Conservation (phyloP, 805 yeast genomes). For the Myxozyma melibiosi region DNA sequence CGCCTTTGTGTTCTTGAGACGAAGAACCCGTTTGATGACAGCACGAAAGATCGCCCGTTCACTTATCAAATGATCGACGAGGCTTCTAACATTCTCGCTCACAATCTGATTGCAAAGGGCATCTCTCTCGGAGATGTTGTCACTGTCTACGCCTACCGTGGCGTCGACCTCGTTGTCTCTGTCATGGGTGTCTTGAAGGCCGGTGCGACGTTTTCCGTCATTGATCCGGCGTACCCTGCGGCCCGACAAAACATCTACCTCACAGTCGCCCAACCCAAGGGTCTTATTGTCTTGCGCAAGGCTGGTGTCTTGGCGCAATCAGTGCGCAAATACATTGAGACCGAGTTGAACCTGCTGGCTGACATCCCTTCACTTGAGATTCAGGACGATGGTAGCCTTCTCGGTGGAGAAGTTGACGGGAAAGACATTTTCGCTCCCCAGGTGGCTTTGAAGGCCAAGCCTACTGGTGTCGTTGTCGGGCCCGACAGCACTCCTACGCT, state of each 20-base stretch:
- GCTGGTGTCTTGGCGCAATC: slow-evolving; percentile 81
- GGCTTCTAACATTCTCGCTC: slow-evolving; percentile 91
- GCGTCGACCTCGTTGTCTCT: slow-evolving; percentile 94
- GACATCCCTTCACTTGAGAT: slow-evolving; percentile 77
- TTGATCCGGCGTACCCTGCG: slow-evolving; percentile 99
- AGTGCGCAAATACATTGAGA: slow-evolving; percentile 74
- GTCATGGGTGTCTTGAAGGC: slow-evolving; percentile 98
- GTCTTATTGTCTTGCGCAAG: slow-evolving; percentile 82
- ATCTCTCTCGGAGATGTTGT: slow-evolving; percentile 91
- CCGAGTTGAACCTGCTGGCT: slow-evolving; percentile 72
- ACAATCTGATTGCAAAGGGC: slow-evolving; percentile 78
- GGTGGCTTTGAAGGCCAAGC: slow-evolving; percentile 49
- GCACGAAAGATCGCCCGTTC: slow-evolving; percentile 65
- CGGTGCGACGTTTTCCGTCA: slow-evolving; percentile 97
- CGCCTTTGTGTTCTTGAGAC: slow-evolving; percentile 93
- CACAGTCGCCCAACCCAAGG: slow-evolving; percentile 90
- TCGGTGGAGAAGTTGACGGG: slow-evolving; percentile 49
- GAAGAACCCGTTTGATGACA: slow-evolving; percentile 58
- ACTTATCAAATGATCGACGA: slow-evolving; percentile 85
- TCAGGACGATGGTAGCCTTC: slow-evolving; percentile 69
- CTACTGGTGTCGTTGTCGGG: slow-evolving; percentile 90
- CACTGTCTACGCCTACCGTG: slow-evolving; percentile 96
- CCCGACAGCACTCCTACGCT: slow-evolving; percentile 98
- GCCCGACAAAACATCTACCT: slow-evolving; percentile 93
- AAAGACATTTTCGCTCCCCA: slow-evolving; percentile 57